These are phyloP conservation scores for Hypoxylon trugodes DNA, from an alignment of 495 filamentous ascomycete species.

Conservation along the genomic window DNA sequence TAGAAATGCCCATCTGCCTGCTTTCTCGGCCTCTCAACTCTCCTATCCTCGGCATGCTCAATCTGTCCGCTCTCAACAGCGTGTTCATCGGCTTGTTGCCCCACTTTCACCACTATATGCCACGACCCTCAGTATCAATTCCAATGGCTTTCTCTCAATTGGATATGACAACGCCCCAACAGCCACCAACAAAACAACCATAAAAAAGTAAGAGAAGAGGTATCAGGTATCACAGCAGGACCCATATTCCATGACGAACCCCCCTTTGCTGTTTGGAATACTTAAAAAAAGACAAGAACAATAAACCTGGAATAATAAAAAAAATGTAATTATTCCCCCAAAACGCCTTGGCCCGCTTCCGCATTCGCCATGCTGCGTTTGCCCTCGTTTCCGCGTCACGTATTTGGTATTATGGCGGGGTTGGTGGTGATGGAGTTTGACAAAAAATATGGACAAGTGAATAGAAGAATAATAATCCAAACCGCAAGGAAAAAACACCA, in stretches of 20 bases:
- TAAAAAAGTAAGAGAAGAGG: slow-evolving; percentile 33
- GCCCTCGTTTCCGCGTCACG: slow-evolving; percentile 38
- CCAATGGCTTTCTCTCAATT: neutral
- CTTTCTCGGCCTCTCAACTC: neutral
- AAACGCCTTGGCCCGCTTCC: slow-evolving; percentile 30
- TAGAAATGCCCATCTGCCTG: neutral
- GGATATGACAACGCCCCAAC: slow-evolving; percentile 4
- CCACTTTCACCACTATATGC: neutral
- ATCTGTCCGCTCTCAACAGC: slow-evolving; percentile 15
- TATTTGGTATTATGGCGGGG: slow-evolving; percentile 20
- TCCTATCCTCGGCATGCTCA: slow-evolving; percentile 21
- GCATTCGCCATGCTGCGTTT: slow-evolving; percentile 37
- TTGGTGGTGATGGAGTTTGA: too few relatives aligned
- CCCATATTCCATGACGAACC: slow-evolving; percentile 18
- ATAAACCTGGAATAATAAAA: slow-evolving; percentile 8
- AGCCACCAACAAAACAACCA: slow-evolving; percentile 3
- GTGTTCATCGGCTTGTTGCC: neutral
- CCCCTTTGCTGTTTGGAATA: slow-evolving; percentile 10
- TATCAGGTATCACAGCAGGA: slow-evolving; percentile 28
- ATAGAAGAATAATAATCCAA: slow-evolving; percentile 9
- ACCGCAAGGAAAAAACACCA: slow-evolving; percentile 16
- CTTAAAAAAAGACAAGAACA: too few relatives aligned
- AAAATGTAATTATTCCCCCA: slow-evolving; percentile 15
- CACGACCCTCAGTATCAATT: too few relatives aligned
- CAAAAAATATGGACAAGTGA: slow-evolving; percentile 26